phyloP scores from a whole-genome alignment of 2,329 filamentous ascomycete genomes.

The Metarhizium rileyi region DNA sequence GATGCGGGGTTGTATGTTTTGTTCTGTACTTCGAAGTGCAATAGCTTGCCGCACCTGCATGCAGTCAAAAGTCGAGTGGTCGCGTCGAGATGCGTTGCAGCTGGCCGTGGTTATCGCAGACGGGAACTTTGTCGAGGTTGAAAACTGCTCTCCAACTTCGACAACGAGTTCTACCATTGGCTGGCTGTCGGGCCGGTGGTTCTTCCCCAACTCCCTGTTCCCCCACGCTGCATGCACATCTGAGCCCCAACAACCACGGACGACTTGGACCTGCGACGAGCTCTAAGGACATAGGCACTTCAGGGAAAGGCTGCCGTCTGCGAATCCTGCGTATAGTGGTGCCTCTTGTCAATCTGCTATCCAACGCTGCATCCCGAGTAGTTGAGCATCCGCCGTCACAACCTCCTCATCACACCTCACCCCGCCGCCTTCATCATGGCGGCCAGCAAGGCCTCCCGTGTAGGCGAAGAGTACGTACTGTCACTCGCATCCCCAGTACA shows the following conservation, averaged over 20 bases:
- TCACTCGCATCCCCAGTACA: neutral
- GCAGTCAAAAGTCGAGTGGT: neutral
- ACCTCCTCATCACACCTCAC: neutral
- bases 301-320: neutral
- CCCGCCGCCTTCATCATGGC: constrained; percentile 34
- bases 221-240: neutral
- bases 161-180: constrained; percentile 15
- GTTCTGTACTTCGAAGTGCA: neutral
- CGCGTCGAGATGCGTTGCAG: neutral
- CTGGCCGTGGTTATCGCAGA: constrained; percentile 4
- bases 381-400: too few species aligned
- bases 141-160: neutral
- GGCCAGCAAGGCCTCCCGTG: constrained; percentile 49
- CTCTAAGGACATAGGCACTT: neutral
- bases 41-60: neutral
- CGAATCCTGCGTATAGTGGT: neutral
- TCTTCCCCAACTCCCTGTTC: constrained; percentile 19
- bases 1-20: neutral
- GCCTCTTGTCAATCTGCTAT: neutral
- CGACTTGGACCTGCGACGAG: neutral
- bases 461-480: constrained; percentile 50
- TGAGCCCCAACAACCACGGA: neutral
- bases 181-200: constrained; percentile 22
- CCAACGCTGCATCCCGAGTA: constrained; percentile 1
- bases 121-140: neutral